Percentiles rank a stretch among this genome's conserved stretches.
Evolutionary conservation across 1,284 basidiomycete genomes (phyloP).

Genomic region (Entoloma clypeatum): DNA sequence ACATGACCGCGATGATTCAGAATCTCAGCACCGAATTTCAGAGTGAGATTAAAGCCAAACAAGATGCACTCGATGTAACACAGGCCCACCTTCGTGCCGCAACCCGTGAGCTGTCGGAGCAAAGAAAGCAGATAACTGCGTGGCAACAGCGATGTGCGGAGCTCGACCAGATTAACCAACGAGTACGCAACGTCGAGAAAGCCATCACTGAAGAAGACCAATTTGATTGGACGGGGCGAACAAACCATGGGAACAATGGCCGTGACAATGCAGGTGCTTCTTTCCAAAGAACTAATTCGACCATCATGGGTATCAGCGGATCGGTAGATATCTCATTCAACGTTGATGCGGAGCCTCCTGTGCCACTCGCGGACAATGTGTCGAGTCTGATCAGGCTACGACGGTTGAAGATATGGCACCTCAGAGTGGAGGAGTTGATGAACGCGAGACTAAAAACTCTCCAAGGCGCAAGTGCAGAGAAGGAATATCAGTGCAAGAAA

Average conservation of each 20-base stretch:
- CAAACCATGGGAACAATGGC: constrained; percentile 57
- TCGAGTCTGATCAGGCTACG: constrained; percentile 67
- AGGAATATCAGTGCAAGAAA: constrained; percentile 86
- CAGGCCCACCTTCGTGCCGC: constrained; percentile 86
- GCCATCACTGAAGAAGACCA: constrained; percentile 73
- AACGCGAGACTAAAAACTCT: constrained; percentile 65
- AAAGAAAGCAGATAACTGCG: constrained; percentile 76
- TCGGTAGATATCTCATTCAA: constrained; percentile 56
- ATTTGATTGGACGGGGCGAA: constrained; percentile 90
- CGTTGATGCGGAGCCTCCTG: constrained; percentile 61
- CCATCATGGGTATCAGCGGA: constrained; percentile 50
- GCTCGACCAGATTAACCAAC: constrained; percentile 74
- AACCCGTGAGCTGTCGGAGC: constrained; percentile 86
- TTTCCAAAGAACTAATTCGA: constrained; percentile 66
- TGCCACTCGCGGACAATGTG: constrained; percentile 57
- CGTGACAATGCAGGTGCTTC: constrained; percentile 41
- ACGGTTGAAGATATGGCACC: constrained; percentile 79
- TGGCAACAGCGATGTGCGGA: constrained; percentile 72
- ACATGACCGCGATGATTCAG: constrained; percentile 84
- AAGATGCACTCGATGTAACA: constrained; percentile 81
- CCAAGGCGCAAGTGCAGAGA: constrained; percentile 78
- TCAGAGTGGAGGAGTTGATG: constrained; percentile 72
- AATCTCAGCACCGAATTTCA: constrained; percentile 76
- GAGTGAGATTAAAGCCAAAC: constrained; percentile 81
- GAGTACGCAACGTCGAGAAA: constrained; percentile 77